Percentiles rank a stretch among this genome's conserved stretches.
These are phyloP conservation scores for Suillus lakei DNA, from an alignment of 768 basidiomycete genomes.

Conservation along the genomic window DNA sequence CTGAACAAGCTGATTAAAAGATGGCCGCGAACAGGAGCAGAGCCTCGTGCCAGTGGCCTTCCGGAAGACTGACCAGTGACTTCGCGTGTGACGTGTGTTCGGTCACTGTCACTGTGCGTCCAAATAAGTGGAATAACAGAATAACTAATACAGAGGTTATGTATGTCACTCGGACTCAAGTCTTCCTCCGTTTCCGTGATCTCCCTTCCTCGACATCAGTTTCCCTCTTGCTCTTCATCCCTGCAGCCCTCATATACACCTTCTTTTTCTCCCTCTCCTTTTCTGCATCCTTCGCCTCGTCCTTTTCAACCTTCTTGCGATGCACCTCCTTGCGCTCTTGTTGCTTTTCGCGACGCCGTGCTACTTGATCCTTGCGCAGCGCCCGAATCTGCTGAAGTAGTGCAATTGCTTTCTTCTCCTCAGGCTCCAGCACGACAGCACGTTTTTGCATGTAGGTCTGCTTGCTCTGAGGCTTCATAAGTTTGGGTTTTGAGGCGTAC, in stretches of 20 bases:
- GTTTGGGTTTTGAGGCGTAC: conserved; percentile 90
- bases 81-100: conserved; percentile 8
- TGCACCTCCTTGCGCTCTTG: conserved; percentile 71
- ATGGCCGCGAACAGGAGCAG: conserved; percentile 5
- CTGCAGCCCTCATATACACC: conserved; percentile 72
- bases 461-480: conserved; percentile 72
- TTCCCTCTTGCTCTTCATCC: conserved; percentile 74
- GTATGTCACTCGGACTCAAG: conserved; percentile 12
- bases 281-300: conserved; percentile 61
- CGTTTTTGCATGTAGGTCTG: conserved; percentile 94
- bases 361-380: conserved; percentile 86
- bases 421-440: conserved; percentile 93
- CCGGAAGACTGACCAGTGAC: background rate
- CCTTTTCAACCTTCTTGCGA: conserved; percentile 74
- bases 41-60: conserved; percentile 9
- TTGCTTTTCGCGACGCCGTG: conserved; percentile 83
- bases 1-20: conserved; percentile 13
- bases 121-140: background rate
- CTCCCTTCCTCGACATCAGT: conserved; percentile 62
- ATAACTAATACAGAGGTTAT: background rate
- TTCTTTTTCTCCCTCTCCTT: conserved; percentile 81
- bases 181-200: conserved; percentile 58
- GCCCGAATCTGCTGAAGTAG: conserved; percentile 94
- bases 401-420: conserved; percentile 91
- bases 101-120: conserved; percentile 5